These are phyloP conservation scores for Carex kokanica DNA, from an alignment of 176 grass and related monocot genomes.

Conservation along the genomic window DNA sequence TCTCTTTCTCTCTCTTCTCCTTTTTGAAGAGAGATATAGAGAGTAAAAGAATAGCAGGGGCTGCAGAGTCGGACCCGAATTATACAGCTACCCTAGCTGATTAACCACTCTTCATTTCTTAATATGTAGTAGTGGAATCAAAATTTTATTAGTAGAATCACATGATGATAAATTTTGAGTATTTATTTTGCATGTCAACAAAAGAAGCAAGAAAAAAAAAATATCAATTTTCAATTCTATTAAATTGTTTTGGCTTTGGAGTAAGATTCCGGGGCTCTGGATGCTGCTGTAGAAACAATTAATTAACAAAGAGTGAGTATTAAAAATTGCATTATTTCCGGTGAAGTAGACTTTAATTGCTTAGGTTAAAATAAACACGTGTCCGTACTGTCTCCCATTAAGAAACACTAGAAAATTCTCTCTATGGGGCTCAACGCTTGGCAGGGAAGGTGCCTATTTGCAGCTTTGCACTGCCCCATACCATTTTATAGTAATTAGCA, in stretches of 20 bases:
- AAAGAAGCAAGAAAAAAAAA: not conserved
- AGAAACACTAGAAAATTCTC: conserved; percentile 36
- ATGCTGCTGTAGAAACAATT: not conserved
- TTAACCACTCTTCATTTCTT: no score
- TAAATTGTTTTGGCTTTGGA: not conserved
- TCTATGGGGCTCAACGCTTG: conserved; percentile 28
- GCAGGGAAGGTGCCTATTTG: conserved; percentile 3
- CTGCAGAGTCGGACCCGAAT: no score
- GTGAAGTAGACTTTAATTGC: not conserved
- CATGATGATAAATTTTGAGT: not conserved
- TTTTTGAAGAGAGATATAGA: no score
- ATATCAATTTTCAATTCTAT: not conserved
- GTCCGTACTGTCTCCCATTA: conserved; percentile 29
- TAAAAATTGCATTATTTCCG: conserved; percentile 5
- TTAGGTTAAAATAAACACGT: conserved; percentile 10
- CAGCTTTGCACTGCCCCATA: conserved; percentile 33
- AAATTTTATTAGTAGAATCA: not conserved
- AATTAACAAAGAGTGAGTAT: not conserved
- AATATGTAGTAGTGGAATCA: no score
- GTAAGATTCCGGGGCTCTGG: not conserved
- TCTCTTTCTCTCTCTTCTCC: no score
- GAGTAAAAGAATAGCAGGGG: no score
- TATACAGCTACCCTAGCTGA: no score
- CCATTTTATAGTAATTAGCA: not conserved
- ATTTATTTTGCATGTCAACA: not conserved